Evolutionary conservation across 768 basidiomycete genomes (phyloP).

Genomic region (Mycena epipterygia): DNA sequence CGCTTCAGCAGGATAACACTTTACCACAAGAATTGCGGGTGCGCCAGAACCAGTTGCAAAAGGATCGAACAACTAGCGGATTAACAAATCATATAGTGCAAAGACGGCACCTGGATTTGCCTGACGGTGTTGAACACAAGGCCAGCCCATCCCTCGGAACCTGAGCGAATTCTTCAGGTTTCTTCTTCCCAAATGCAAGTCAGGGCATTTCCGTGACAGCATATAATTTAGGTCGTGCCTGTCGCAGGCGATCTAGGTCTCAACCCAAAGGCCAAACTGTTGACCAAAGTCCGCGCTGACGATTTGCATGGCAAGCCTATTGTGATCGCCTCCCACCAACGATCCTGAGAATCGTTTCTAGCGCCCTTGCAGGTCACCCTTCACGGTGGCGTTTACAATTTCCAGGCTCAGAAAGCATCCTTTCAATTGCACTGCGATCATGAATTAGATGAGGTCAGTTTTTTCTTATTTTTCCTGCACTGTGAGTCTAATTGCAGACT

Average conservation of each 20-base stretch:
- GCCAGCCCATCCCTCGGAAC: conserved; percentile 50
- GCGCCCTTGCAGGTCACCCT: conserved; percentile 47
- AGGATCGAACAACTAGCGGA: neutral
- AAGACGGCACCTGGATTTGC: conserved; percentile 49
- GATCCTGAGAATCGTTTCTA: neutral
- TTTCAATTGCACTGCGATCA: conserved; percentile 49
- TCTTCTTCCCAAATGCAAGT: neutral
- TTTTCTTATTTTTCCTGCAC: neutral
- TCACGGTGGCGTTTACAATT: conserved; percentile 47
- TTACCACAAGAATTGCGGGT: conserved; percentile 46
- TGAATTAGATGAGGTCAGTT: conserved; percentile 35
- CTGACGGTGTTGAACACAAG: conserved; percentile 44
- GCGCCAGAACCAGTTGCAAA: neutral
- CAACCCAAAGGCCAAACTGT: conserved; percentile 39
- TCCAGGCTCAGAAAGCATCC: conserved; percentile 45
- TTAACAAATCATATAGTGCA: too few species aligned
- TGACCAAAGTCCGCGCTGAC: conserved; percentile 27
- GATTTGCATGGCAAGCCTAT: conserved; percentile 33
- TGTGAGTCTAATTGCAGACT: neutral
- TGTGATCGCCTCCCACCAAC: too few species aligned
- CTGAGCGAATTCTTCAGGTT: conserved; percentile 50
- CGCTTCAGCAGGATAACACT: conserved; percentile 44
- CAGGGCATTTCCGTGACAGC: neutral
- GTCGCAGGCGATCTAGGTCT: conserved; percentile 38
- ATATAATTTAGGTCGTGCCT: conserved; percentile 36